These are phyloP conservation scores for Penicillium vulpinum DNA, from an alignment of 2,329 filamentous ascomycete species.

Conservation along the genomic window DNA sequence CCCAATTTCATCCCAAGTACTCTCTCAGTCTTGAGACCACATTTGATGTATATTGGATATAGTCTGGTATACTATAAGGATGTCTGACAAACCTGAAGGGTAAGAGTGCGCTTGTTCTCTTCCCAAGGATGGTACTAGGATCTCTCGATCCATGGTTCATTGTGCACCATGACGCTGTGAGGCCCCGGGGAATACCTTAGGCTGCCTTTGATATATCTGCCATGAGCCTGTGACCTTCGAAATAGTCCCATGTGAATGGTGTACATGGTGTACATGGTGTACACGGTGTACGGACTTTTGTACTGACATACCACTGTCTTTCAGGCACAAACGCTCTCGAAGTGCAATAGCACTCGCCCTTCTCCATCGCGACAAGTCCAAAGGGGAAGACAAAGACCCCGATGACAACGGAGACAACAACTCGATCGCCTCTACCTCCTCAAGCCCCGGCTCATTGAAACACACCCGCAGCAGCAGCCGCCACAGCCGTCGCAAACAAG, in stretches of 20 bases:
- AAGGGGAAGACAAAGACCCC: constrained; percentile 41
- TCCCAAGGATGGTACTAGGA: background rate
- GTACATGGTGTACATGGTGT: background rate
- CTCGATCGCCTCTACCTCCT: constrained; percentile 30
- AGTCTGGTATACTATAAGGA: constrained; percentile 2
- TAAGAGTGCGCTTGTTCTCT: constrained; percentile 18
- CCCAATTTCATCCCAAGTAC: background rate
- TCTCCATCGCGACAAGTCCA: constrained; percentile 54
- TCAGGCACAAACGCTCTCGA: constrained; percentile 55
- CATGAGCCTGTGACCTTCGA: background rate
- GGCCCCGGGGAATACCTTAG: background rate
- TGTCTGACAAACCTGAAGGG: constrained; percentile 28
- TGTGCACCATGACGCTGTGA: background rate
- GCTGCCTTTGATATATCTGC: background rate
- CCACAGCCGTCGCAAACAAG: constrained; percentile 31
- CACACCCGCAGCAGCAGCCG: constrained; percentile 34
- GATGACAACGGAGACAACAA: constrained; percentile 22
- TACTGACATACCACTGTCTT: constrained; percentile 31
- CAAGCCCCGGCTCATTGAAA: constrained; percentile 31
- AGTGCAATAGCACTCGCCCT: constrained; percentile 56
- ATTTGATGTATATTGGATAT: background rate
- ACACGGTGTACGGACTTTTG: background rate
- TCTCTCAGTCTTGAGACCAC: background rate
- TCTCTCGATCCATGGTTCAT: constrained; percentile 18
- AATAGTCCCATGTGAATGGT: constrained; percentile 19